Percentiles rank a stretch among this genome's conserved stretches.
Evolutionary conservation across 1,284 basidiomycete genomes (phyloP).

Genomic region (Tylopilus orsonianus): DNA sequence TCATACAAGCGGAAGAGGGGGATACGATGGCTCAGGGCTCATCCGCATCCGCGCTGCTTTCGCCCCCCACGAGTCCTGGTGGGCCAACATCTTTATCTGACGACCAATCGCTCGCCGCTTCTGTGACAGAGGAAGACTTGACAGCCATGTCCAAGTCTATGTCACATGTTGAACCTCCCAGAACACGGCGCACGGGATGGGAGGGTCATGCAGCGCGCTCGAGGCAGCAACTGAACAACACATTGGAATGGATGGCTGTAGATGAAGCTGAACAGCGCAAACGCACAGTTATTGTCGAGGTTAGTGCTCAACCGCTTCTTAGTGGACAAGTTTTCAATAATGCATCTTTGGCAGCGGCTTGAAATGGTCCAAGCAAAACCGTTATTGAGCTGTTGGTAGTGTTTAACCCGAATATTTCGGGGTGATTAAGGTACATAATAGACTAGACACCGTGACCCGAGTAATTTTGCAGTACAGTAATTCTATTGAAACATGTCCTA

Average conservation of each 20-base stretch:
- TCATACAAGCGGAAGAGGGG: conserved; percentile 22
- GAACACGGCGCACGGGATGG: conserved; percentile 44
- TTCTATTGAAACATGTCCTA: too few species aligned
- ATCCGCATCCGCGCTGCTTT: conserved; percentile 43
- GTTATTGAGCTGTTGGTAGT: conserved; percentile 69
- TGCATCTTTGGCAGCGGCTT: conserved; percentile 53
- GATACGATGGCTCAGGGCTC: conserved; percentile 28
- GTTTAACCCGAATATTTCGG: neutral
- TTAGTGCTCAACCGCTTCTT: conserved; percentile 34
- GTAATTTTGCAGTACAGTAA: too few species aligned
- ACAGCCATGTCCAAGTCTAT: conserved; percentile 72
- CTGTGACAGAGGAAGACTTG: conserved; percentile 69
- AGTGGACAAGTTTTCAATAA: neutral
- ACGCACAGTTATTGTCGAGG: conserved; percentile 69
- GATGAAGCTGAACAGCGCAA: conserved; percentile 50
- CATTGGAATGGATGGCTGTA: conserved; percentile 66
- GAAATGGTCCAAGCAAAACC: conserved; percentile 69
- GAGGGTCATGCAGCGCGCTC: conserved; percentile 37
- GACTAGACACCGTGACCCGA: neutral
- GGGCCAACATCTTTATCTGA: conserved; percentile 55
- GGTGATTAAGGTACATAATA: conserved; percentile 3
- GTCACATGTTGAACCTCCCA: conserved; percentile 53
- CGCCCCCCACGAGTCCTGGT: conserved; percentile 47
- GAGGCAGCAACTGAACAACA: conserved; percentile 38
- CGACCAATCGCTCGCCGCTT: conserved; percentile 45